Evolutionary conservation across 208 protist genomes (phyloP).

Genomic region (Vickermania ingenoplastis): DNA sequence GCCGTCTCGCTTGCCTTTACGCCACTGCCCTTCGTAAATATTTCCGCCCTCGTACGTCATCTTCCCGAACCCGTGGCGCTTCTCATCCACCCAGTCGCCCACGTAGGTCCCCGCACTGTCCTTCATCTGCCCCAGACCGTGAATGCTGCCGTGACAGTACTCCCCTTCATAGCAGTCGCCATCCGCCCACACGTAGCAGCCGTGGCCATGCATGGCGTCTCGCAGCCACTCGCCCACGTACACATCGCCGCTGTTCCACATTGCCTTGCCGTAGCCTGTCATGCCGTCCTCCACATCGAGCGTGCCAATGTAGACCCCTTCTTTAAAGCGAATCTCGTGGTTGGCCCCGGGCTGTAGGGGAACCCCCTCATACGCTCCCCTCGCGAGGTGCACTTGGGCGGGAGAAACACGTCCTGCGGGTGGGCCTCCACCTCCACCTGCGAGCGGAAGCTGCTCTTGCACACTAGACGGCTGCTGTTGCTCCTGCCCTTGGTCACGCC

Average conservation of each 20-base stretch:
- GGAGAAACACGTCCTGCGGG: too few relatives aligned
- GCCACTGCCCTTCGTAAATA: conserved; percentile 85
- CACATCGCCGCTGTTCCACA: conserved; percentile 68
- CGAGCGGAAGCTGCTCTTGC: too few relatives aligned
- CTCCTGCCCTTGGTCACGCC: too few relatives aligned
- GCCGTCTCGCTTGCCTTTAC: conserved; percentile 71
- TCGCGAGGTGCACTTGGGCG: neutral
- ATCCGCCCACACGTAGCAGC: conserved; percentile 70
- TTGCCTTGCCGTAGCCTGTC: conserved; percentile 63
- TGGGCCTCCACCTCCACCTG: too few relatives aligned
- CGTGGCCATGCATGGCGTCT: conserved; percentile 61
- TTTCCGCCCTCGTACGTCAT: conserved; percentile 71
- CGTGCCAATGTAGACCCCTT: conserved; percentile 70
- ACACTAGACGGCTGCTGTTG: too few relatives aligned
- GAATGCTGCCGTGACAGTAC: conserved; percentile 51
- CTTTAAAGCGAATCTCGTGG: conserved; percentile 53
- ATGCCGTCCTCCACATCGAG: conserved; percentile 56
- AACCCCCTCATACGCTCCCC: conserved; percentile 30
- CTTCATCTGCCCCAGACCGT: conserved; percentile 71
- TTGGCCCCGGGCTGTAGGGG: conserved; percentile 24
- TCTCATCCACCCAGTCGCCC: conserved; percentile 81
- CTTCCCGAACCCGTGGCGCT: conserved; percentile 62
- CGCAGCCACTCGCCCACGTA: conserved; percentile 78
- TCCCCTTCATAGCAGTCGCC: conserved; percentile 65
- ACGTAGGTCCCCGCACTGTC: conserved; percentile 69